Evolutionary conservation across 805 yeast species (phyloP).

Genomic region (Ogataea henricii): DNA sequence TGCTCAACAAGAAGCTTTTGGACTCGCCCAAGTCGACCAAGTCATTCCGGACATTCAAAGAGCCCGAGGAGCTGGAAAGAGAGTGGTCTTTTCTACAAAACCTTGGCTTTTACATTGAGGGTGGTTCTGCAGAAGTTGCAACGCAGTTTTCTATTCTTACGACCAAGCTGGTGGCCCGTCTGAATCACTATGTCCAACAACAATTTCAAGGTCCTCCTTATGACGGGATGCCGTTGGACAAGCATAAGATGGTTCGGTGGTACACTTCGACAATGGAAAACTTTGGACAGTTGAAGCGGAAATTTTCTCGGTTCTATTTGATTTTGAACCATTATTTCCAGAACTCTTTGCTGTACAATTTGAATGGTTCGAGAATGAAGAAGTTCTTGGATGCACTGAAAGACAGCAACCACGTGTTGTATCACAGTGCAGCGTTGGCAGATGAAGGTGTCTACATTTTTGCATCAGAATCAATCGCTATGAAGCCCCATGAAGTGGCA

Average conservation of each 20-base stretch:
- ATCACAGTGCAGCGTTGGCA: constrained; percentile 66
- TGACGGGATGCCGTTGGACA: constrained; percentile 35
- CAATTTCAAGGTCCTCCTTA: constrained; percentile 68
- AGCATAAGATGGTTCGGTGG: constrained; percentile 60
- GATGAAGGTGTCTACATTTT: constrained; percentile 76
- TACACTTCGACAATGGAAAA: constrained; percentile 66
- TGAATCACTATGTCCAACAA: constrained; percentile 68
- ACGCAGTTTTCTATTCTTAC: constrained; percentile 70
- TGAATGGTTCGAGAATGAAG: constrained; percentile 51
- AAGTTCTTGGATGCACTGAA: constrained; percentile 57
- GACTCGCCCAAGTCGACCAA: constrained; percentile 67
- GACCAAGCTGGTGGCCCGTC: constrained; percentile 64
- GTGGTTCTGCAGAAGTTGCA: constrained; percentile 80
- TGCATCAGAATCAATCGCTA: constrained; percentile 62
- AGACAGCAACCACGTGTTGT: constrained; percentile 72
- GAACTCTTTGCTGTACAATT: constrained; percentile 65
- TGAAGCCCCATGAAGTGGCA: constrained; percentile 44
- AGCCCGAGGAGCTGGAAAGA: constrained; percentile 83
- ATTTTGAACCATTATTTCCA: constrained; percentile 69
- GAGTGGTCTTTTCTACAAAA: constrained; percentile 79
- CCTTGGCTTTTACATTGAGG: constrained; percentile 75
- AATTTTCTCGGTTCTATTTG: constrained; percentile 74
- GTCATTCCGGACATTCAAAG: constrained; percentile 81
- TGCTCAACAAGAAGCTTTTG: constrained; percentile 74
- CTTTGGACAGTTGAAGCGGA: constrained; percentile 76